phyloP scores from a whole-genome alignment of 1,139 yeast species.

The Hemisphaericaspora xylanilytica region DNA sequence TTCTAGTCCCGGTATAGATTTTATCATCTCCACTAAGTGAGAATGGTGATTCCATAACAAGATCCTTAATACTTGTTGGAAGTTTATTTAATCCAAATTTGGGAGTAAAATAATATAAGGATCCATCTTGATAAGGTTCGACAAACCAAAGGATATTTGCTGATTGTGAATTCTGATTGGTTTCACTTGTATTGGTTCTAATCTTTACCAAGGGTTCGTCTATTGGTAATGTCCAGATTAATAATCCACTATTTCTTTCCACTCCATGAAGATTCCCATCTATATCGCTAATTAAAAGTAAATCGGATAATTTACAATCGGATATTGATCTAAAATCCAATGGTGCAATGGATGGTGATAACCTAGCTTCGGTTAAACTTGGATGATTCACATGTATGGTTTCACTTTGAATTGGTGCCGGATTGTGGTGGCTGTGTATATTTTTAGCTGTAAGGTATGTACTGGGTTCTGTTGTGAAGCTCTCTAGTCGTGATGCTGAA shows the following conservation, averaged over 20 bases:
- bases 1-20: constrained; percentile 82
- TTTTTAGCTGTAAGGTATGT: constrained; percentile 11
- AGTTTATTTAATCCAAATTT: constrained; percentile 73
- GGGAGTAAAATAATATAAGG: constrained; percentile 81
- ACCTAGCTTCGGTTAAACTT: constrained; percentile 1
- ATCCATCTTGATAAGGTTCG: constrained; percentile 87
- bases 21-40: constrained; percentile 79
- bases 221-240: constrained; percentile 72
- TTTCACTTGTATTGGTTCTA: constrained; percentile 27
- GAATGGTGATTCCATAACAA: constrained; percentile 83
- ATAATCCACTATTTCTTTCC: constrained; percentile 71
- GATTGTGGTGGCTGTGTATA: constrained; percentile 5
- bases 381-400: not conserved
- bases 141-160: constrained; percentile 68
- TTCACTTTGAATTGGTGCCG: not conserved
- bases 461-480: constrained; percentile 16
- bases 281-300: constrained; percentile 72
- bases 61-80: constrained; percentile 76
- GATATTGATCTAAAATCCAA: constrained; percentile 41
- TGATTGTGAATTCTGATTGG: constrained; percentile 12
- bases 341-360: constrained; percentile 24
- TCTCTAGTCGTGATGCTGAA: constrained; percentile 28
- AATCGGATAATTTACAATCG: constrained; percentile 59
- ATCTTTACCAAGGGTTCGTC: constrained; percentile 51
- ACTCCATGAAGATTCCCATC: constrained; percentile 89